Evolutionary conservation across 345 rosid species (phyloP).

Genomic region (Microthlaspi erraticum): DNA sequence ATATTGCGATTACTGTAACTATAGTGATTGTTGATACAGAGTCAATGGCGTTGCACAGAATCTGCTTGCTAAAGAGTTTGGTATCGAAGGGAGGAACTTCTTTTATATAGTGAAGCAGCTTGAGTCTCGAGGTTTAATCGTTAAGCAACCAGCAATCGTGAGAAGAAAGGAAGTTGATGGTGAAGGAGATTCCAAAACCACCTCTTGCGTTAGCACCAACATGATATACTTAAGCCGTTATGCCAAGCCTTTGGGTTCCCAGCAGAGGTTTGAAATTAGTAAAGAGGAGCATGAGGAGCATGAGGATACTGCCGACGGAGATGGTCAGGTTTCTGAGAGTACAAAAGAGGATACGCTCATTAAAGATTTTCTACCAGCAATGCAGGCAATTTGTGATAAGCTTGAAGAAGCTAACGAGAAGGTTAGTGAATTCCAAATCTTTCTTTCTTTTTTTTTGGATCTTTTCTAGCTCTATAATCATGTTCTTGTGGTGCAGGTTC

Average conservation of each 20-base stretch:
- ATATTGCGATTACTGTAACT: background rate
- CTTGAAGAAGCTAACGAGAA: conserved; percentile 80
- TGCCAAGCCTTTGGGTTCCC: conserved; percentile 76
- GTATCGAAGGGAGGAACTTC: conserved; percentile 70
- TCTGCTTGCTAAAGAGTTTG: conserved; percentile 78
- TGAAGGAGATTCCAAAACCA: conserved; percentile 70
- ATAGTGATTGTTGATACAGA: conserved; percentile 46
- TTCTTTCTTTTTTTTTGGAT: conserved; percentile 9
- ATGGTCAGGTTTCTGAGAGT: conserved; percentile 48
- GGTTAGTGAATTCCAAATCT: conserved; percentile 51
- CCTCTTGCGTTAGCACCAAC: conserved; percentile 59
- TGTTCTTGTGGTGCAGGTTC: conserved; percentile 64
- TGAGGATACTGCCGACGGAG: conserved; percentile 47
- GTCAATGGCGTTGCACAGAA: conserved; percentile 75
- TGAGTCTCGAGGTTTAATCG: conserved; percentile 74
- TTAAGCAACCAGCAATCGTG: conserved; percentile 75
- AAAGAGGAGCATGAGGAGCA: conserved; percentile 55
- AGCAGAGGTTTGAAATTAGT: conserved; percentile 74
- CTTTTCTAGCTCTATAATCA: conserved; percentile 40
- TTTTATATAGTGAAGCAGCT: conserved; percentile 72
- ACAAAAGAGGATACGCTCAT: conserved; percentile 63
- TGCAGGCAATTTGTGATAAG: conserved; percentile 79
- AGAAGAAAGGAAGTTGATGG: conserved; percentile 64
- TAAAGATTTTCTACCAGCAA: conserved; percentile 82
- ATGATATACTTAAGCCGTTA: conserved; percentile 73